phyloP scores from a whole-genome alignment of 768 basidiomycete species.

The Phanerochaete carnosa region DNA sequence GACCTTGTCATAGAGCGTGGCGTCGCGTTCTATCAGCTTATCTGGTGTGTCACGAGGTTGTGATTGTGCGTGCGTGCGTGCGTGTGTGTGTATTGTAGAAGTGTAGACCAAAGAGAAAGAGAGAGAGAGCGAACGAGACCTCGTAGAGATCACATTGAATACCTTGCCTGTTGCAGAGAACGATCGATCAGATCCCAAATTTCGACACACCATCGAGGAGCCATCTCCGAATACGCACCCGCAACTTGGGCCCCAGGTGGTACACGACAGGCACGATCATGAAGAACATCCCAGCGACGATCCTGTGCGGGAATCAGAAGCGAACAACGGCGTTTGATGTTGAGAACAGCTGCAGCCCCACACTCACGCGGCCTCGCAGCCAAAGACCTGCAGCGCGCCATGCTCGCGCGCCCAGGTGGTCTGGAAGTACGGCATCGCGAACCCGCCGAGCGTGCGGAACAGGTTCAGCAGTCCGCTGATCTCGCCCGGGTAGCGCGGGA shows the following conservation, averaged over 20 bases:
- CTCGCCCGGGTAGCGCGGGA: slow-evolving; percentile 52
- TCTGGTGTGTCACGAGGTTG: slow-evolving; percentile 19
- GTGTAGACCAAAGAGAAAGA: neutral
- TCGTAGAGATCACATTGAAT: neutral
- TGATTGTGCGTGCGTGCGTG: too few species aligned
- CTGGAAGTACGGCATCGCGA: slow-evolving; percentile 64
- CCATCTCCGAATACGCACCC: slow-evolving; percentile 31
- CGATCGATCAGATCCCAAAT: neutral
- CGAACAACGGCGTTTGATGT: neutral
- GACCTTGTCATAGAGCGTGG: slow-evolving; percentile 1
- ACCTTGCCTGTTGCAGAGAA: neutral
- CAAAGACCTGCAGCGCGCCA: slow-evolving; percentile 60
- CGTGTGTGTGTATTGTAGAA: neutral
- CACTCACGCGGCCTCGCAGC: slow-evolving; percentile 52
- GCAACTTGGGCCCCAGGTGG: slow-evolving; percentile 39
- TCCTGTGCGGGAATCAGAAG: slow-evolving; percentile 16
- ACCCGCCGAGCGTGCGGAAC: slow-evolving; percentile 53
- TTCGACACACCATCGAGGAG: too few species aligned
- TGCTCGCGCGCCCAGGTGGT: slow-evolving; percentile 59
- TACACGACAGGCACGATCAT: slow-evolving; percentile 50
- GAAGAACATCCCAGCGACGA: slow-evolving; percentile 48
- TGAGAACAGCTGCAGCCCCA: too few species aligned
- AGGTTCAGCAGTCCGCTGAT: slow-evolving; percentile 60
- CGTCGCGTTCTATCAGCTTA: slow-evolving; percentile 12
- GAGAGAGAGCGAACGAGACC: too few species aligned